These are phyloP conservation scores for Septoria petroselini DNA, from an alignment of 2,329 filamentous ascomycete genomes.

Conservation along the genomic window DNA sequence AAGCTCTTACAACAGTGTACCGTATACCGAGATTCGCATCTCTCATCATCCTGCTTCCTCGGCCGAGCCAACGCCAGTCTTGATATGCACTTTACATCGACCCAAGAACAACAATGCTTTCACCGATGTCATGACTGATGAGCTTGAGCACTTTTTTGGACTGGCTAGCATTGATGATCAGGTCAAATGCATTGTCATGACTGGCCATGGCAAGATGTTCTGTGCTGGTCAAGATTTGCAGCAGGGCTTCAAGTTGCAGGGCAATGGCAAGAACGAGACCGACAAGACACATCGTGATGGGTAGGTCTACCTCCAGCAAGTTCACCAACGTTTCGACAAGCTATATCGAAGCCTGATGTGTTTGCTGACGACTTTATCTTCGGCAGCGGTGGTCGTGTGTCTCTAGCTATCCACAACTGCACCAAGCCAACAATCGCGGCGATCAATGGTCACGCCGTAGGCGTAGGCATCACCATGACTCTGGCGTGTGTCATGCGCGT, in stretches of 20 bases:
- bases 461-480: slow-evolving; percentile 28
- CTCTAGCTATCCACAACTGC: slow-evolving; percentile 25
- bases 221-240: slow-evolving; percentile 27
- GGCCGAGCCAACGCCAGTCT: slow-evolving; percentile 19
- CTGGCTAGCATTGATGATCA: slow-evolving; percentile 26
- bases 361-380: slow-evolving; percentile 2
- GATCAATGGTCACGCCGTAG: slow-evolving; percentile 26
- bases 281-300: slow-evolving; percentile 28
- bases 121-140: slow-evolving; percentile 28
- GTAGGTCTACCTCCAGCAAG: slow-evolving; percentile 13
- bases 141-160: slow-evolving; percentile 26
- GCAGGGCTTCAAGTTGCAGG: slow-evolving; percentile 24
- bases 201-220: slow-evolving; percentile 25
- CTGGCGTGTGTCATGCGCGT: slow-evolving; percentile 21
- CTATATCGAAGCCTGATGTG: too few relatives aligned
- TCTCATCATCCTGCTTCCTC: slow-evolving; percentile 25
- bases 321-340: too few relatives aligned
- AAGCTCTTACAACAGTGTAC: neutral
- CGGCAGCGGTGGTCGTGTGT: slow-evolving; percentile 21
- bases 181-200: slow-evolving; percentile 22
- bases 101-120: slow-evolving; percentile 25
- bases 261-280: slow-evolving; percentile 24
- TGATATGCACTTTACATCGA: slow-evolving; percentile 24
- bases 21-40: slow-evolving; percentile 24
- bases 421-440: slow-evolving; percentile 27